Base-by-base conservation (phyloP, 441 rosid genomes). In the Mallotus japonicus region DNA sequence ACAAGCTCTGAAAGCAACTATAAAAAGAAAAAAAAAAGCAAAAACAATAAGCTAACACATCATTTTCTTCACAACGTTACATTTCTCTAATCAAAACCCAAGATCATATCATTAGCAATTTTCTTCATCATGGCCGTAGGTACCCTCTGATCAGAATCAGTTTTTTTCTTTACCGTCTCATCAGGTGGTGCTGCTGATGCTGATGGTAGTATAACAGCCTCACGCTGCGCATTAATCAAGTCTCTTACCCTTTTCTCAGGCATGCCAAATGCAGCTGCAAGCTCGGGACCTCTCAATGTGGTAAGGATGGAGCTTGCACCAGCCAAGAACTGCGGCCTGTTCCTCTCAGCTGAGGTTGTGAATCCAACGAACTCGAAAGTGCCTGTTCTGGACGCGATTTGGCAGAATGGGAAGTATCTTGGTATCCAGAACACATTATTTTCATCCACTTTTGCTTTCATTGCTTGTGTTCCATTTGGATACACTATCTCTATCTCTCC, bases 361-460 rank as follows among this genome's bases (percentile, higher is more conserved):
- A 91, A 95, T 53, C 97, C 97, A 3, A 88, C 88, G 81, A 92
- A 91, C 91, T 77, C 90, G 2, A 92, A 81, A 0, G 96, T 88
- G 0, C 81, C 87, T 1, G 72, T 61, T 47, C 85, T 40, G 6
- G 96, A 87, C 6, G 99, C 92, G 12, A 90, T 87, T 70, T 95
- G 97, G 63, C 95, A 89, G 85, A 95, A 95, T 0, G 96, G 89
- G 47, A 92, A 87, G 89, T 87, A 90, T 71, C 89, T 85, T 8
- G 97, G 97, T 28, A 91, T 84, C 89, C 89, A 90, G 72, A 95
- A 95, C 68, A 87, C 92, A 62, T 91, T 93, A 0, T 91, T 93
- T 85, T 82, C 92, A 2, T 59, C 75, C 32, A 92, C 93, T 73
- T 73, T 77, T 0, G 77, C 69, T 22, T 87, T 84, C 87, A 85